Evolutionary conservation across 169 alveolate genomes (phyloP).

Genomic region (Babesia gibsoni): DNA sequence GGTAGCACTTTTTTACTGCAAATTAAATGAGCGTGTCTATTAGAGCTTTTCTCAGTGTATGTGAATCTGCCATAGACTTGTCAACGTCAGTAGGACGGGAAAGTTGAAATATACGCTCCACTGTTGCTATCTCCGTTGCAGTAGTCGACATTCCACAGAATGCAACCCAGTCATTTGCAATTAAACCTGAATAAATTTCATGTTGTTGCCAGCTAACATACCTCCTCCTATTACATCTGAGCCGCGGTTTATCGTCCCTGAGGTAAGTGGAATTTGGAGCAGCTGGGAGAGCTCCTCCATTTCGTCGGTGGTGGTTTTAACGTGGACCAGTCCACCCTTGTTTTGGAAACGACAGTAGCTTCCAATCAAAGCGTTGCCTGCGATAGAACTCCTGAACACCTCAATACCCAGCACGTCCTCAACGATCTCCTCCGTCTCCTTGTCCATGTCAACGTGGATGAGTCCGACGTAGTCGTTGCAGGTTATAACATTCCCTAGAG

Average conservation of each 20-base stretch:
- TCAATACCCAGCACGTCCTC: slow-evolving; percentile 97
- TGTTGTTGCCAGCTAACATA: neutral
- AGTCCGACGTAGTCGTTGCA: slow-evolving; percentile 98
- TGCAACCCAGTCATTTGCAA: slow-evolving; percentile 98
- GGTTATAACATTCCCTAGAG: slow-evolving; percentile 97
- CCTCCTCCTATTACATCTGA: slow-evolving; percentile 93
- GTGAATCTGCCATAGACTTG: slow-evolving; percentile 53
- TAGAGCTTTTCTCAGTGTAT: slow-evolving; percentile 65
- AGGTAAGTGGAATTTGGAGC: slow-evolving; percentile 93
- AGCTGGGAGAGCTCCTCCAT: slow-evolving; percentile 95
- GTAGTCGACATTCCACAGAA: slow-evolving; percentile 99
- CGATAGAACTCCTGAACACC: slow-evolving; percentile 98
- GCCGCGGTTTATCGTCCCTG: slow-evolving; percentile 99
- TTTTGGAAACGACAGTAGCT: slow-evolving; percentile 94
- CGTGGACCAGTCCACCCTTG: slow-evolving; percentile 97
- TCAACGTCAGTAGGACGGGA: slow-evolving; percentile 71
- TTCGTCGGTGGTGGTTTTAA: slow-evolving; percentile 95
- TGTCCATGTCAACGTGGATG: slow-evolving; percentile 97
- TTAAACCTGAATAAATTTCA: slow-evolving; percentile 87
- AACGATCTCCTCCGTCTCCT: slow-evolving; percentile 97
- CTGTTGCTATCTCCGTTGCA: slow-evolving; percentile 94
- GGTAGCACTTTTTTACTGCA: neutral
- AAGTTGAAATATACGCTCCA: slow-evolving; percentile 92
- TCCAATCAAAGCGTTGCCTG: slow-evolving; percentile 98
- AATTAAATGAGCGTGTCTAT: slow-evolving; percentile 69